Evolutionary conservation across 768 basidiomycete species (phyloP), one percentile per base, ranked within the genome.

Genomic region (Boletus subparvulus): DNA sequence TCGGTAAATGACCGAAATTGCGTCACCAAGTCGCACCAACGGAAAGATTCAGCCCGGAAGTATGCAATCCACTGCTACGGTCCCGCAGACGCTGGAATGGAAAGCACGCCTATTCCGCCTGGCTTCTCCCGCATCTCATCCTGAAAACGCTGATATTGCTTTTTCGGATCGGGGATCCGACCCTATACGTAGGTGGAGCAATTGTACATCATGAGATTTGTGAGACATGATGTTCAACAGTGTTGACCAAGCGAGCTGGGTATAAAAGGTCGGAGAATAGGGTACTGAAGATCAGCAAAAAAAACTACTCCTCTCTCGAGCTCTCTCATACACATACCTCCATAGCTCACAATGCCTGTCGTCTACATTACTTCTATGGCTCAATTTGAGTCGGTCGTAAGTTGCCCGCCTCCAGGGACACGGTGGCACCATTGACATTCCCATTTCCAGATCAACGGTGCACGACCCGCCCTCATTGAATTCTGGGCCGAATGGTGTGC

Each of bases 401-500:
- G 69, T 40, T 24, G 3, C 14, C n/a, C 12, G 9, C 45, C 46
- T n/a, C 37, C 51, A 16, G 47, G 33, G 55, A 52, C 24, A 40
- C 17, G 41, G 55, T 33, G 50, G n/a, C 32, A 19, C 16, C 41
- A 48, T n/a, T 65, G n/a, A 69, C 36, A 5, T 44, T n/a, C 17
- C 4, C 32, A n/a, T 26, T 36, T 26, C 39, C 43, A 70, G 69
- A 57, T 64, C 42, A 69, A 52, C 36, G 33, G 57, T 30, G 48
- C 60, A 26, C 50, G 55, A 54, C 69, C 69, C 9, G 69, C 48
- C 50, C 62, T 70, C 54, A 62, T 70, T 21, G 69, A 70, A 48
- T 70, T 71, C 63, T 71, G 69, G 69, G 69, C 69, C 50, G 67
- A 71, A 13, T 70, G 69, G 69, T 70, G 69, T 26, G 17, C 19